These are phyloP conservation scores for Monosporascus cannonballus DNA, from an alignment of 2,329 filamentous ascomycete genomes.

Conservation along the genomic window DNA sequence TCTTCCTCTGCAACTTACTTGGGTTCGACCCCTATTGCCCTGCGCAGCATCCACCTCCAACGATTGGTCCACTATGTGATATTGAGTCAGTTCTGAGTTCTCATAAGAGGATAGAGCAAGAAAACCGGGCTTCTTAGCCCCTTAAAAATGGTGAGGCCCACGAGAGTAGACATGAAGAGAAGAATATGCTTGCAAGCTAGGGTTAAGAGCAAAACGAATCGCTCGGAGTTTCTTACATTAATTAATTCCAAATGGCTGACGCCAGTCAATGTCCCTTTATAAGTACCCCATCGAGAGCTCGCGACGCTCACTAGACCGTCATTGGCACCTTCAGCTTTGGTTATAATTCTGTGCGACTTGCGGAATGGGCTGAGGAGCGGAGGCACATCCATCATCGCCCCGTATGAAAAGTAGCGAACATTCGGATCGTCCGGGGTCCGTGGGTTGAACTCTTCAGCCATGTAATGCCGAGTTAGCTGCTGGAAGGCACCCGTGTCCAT, in stretches of 20 bases:
- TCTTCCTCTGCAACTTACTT: conserved; percentile 34
- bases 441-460: conserved; percentile 54
- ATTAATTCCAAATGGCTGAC: conserved; percentile 61
- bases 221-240: conserved; percentile 30
- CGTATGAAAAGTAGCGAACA: conserved; percentile 58
- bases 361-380: conserved; percentile 62
- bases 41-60: conserved; percentile 49
- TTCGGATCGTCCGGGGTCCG: conserved; percentile 44
- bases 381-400: conserved; percentile 43
- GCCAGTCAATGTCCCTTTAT: conserved; percentile 56
- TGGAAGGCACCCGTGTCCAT: conserved; percentile 54
- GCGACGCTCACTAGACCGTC: conserved; percentile 62
- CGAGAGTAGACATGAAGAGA: too few species aligned
- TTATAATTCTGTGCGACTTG: conserved; percentile 44
- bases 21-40: conserved; percentile 44
- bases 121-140: neutral
- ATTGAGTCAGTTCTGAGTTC: neutral
- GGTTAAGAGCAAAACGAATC: too few species aligned
- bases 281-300: conserved; percentile 56
- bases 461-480: conserved; percentile 54
- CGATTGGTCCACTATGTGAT: conserved; percentile 51
- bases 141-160: neutral
- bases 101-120: too few species aligned
- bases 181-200: too few species aligned
- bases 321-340: conserved; percentile 50